phyloP scores from a whole-genome alignment of 1,284 basidiomycete genomes.

The Ustilago lituana region DNA sequence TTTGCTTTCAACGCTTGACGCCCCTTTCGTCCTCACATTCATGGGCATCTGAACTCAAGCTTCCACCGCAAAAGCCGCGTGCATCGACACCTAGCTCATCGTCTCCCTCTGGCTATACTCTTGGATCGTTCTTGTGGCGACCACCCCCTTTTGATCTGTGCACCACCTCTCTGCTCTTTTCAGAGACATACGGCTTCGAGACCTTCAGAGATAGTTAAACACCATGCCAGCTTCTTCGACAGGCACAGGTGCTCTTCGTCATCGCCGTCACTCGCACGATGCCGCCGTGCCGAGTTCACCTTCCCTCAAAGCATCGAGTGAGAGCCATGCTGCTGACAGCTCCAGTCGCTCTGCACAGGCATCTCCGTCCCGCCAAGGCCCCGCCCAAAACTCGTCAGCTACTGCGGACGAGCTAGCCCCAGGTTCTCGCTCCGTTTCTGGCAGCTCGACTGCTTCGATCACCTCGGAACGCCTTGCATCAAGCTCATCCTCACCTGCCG shows the following conservation, averaged over 20 bases:
- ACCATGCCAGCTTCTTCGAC: constrained; percentile 15
- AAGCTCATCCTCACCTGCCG: neutral
- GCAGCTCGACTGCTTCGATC: constrained; percentile 11
- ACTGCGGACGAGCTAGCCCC: neutral
- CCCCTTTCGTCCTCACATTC: neutral
- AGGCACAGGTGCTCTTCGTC: constrained; percentile 2
- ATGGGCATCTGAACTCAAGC: neutral
- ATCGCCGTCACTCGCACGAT: constrained; percentile 26
- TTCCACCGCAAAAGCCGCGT: neutral
- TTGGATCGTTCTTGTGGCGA: too few species aligned
- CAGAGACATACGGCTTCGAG: too few species aligned
- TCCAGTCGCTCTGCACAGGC: neutral
- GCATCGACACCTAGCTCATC: neutral
- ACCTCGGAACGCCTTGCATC: constrained; percentile 15
- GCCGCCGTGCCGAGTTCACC: constrained; percentile 1
- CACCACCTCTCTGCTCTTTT: neutral
- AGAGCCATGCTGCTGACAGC: too few species aligned
- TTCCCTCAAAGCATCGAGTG: too few species aligned
- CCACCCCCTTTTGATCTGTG: too few species aligned
- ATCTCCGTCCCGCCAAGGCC: constrained; percentile 11
- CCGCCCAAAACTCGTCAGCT: neutral
- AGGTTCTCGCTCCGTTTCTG: constrained; percentile 19
- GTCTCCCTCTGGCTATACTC: too few species aligned
- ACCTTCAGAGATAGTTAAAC: neutral
- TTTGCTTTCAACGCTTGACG: too few species aligned